Percentiles rank a stretch among this genome's conserved stretches.
Evolutionary conservation across 148 eudicot genomes (phyloP).

Genomic region (Diospyros kaki): DNA sequence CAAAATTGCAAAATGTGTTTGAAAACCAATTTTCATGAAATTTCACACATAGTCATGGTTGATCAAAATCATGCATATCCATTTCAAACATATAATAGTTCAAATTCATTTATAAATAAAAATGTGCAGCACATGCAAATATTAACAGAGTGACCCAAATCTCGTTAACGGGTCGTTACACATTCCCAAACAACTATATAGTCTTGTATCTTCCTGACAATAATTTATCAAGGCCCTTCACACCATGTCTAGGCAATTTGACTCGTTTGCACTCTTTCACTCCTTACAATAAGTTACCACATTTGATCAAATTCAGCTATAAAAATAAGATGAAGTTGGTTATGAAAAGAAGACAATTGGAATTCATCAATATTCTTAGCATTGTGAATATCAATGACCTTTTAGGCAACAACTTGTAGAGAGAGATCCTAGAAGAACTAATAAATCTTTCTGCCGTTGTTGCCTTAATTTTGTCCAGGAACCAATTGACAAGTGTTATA

Average conservation of each 20-base stretch:
- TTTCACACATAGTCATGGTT: too few species aligned
- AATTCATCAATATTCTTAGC: slow-evolving; percentile 2
- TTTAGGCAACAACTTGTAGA: slow-evolving; percentile 36
- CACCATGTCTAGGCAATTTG: slow-evolving; percentile 30
- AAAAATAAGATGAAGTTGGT: not conserved
- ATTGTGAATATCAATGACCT: slow-evolving; percentile 31
- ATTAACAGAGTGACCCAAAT: too few species aligned
- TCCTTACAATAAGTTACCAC: not conserved
- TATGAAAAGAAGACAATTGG: not conserved
- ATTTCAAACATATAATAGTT: too few species aligned
- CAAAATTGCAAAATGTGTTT: too few species aligned
- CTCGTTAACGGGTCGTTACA: too few species aligned
- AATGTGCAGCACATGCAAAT: too few species aligned
- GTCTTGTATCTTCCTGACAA: slow-evolving; percentile 15
- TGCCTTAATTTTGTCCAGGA: slow-evolving; percentile 35
- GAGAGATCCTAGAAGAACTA: slow-evolving; percentile 38
- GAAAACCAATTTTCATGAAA: too few species aligned
- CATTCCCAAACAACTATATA: slow-evolving; percentile 32
- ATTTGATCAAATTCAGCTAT: not conserved
- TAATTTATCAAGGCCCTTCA: slow-evolving; percentile 31
- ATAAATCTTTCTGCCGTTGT: slow-evolving; percentile 18
- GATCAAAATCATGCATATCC: too few species aligned
- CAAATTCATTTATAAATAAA: too few species aligned
- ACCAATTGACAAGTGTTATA: slow-evolving; percentile 13
- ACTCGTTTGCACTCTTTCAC: not conserved